Evolutionary conservation across 192 early-diverging fungal genomes (phyloP).

Genomic region (Spinellus fusiger): DNA sequence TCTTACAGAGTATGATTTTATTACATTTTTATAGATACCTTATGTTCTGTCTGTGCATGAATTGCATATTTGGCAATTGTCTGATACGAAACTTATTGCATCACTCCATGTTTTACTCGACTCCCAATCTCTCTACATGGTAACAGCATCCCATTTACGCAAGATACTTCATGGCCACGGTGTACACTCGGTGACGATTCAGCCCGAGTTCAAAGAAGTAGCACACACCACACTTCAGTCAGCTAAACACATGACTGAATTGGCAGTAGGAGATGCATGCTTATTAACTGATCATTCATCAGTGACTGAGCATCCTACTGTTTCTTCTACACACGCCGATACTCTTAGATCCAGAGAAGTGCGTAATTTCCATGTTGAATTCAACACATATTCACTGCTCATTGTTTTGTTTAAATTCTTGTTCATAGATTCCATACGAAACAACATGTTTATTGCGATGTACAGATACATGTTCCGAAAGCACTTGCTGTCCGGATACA

Average conservation of each 20-base stretch:
- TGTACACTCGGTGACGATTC: conserved; percentile 85
- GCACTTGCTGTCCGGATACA: conserved; percentile 29
- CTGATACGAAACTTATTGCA: conserved; percentile 74
- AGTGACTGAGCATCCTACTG: background rate
- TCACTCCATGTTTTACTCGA: conserved; percentile 75
- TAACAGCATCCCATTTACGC: conserved; percentile 66
- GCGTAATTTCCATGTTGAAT: background rate
- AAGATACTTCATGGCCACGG: conserved; percentile 71
- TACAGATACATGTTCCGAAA: conserved; percentile 30
- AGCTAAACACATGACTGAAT: background rate
- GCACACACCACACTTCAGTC: background rate
- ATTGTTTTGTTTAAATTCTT: too few relatives aligned
- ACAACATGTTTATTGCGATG: conserved; percentile 23
- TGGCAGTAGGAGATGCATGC: background rate
- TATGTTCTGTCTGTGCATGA: conserved; percentile 80
- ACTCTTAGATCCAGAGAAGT: too few relatives aligned
- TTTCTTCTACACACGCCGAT: too few relatives aligned
- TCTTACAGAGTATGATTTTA: too few relatives aligned
- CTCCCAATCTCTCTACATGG: conserved; percentile 61
- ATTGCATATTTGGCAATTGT: conserved; percentile 89
- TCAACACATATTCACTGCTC: too few relatives aligned
- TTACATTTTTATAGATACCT: conserved; percentile 36
- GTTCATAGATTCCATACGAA: background rate
- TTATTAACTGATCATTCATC: background rate
- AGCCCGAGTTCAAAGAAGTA: conserved; percentile 78